Percentiles rank a stretch among this genome's conserved stretches.
Conservation (phyloP, 108 stramenopile species). For the Hondaea fermentalgiana region DNA sequence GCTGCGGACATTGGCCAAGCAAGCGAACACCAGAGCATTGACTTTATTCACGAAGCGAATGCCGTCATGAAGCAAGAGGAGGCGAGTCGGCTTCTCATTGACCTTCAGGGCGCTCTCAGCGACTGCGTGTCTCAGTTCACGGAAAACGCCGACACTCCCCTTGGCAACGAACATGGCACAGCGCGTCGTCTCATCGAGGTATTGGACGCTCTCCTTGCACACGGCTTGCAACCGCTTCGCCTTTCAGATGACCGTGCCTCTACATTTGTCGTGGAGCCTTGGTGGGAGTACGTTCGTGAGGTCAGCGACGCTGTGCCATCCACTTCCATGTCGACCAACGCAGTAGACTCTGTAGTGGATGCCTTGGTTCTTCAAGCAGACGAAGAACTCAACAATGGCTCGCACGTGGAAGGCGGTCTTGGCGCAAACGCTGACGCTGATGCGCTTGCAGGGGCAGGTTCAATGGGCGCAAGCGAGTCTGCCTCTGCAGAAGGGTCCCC, state of each 20-base stretch:
- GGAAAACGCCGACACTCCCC: background rate
- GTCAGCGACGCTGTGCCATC: background rate
- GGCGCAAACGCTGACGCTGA: too few species aligned
- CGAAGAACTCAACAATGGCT: background rate
- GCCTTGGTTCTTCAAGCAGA: background rate
- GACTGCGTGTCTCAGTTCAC: background rate
- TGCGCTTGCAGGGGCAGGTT: too few species aligned
- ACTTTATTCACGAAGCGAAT: background rate
- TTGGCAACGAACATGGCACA: background rate
- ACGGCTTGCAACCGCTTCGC: background rate
- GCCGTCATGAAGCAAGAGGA: background rate
- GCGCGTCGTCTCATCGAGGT: background rate
- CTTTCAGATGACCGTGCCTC: background rate
- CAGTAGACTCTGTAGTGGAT: background rate
- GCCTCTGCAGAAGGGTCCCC: too few species aligned
- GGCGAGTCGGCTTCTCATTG: background rate
- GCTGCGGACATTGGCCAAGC: background rate
- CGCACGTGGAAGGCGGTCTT: background rate
- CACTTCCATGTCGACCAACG: background rate
- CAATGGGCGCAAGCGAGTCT: too few species aligned
- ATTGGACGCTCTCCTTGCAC: background rate
- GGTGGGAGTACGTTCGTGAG: background rate
- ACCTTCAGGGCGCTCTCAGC: background rate
- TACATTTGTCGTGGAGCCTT: background rate
- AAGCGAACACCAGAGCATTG: background rate